Evolutionary conservation across 1,284 basidiomycete genomes (phyloP).

Genomic region (Pyrrhoderma lamaoense): DNA sequence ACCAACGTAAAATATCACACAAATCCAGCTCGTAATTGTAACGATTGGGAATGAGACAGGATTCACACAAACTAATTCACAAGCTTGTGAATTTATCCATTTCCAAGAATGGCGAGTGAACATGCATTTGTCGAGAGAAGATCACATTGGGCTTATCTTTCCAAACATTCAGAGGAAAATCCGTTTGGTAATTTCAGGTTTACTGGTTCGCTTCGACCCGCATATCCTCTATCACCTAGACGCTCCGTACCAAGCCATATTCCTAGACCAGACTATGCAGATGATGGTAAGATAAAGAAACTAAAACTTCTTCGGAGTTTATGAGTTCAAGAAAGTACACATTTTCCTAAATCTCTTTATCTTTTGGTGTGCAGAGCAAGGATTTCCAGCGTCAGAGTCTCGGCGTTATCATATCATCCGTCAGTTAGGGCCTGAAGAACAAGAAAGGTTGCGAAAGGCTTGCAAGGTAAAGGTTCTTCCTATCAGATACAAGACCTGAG

Average conservation of each 20-base stretch:
- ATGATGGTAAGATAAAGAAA: slow-evolving; percentile 46
- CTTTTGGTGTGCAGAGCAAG: slow-evolving; percentile 30
- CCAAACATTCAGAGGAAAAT: slow-evolving; percentile 45
- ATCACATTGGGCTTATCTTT: too few species aligned
- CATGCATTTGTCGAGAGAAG: too few species aligned
- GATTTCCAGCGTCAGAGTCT: slow-evolving; percentile 55
- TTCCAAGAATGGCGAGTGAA: too few species aligned
- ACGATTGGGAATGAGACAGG: slow-evolving; percentile 2
- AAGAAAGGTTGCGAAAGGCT: slow-evolving; percentile 72
- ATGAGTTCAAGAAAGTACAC: slow-evolving; percentile 26
- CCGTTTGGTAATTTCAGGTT: slow-evolving; percentile 64
- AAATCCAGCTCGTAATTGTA: not conserved
- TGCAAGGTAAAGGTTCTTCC: slow-evolving; percentile 51
- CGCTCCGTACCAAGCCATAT: slow-evolving; percentile 71
- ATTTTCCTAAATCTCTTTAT: slow-evolving; percentile 17
- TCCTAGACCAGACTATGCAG: slow-evolving; percentile 72
- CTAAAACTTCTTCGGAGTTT: slow-evolving; percentile 24
- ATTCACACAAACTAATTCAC: slow-evolving; percentile 64
- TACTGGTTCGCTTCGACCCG: slow-evolving; percentile 66
- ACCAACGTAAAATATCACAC: slow-evolving; percentile 4
- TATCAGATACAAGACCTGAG: slow-evolving; percentile 12
- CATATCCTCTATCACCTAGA: slow-evolving; percentile 68
- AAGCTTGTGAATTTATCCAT: slow-evolving; percentile 43
- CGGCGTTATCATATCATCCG: slow-evolving; percentile 52
- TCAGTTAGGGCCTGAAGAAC: slow-evolving; percentile 56